A percentile compares a stretch with the other conserved stretches of the same genome.
These are phyloP conservation scores for Rhizopus stolonifer DNA, from an alignment of 371 early-diverging fungal species.

Conservation along the genomic window DNA sequence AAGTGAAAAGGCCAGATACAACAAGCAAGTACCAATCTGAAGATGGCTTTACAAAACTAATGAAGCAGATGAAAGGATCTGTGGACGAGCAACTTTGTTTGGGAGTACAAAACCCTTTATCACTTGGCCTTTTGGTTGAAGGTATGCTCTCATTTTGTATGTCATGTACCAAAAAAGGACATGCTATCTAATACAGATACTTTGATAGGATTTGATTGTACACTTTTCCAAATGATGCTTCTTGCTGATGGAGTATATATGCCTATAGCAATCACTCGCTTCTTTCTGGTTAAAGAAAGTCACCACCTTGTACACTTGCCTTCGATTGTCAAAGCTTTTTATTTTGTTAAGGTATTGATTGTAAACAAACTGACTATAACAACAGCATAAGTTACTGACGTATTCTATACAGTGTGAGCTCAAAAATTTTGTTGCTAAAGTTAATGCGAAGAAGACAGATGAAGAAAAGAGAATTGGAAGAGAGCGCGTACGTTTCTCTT, in stretches of 20 bases:
- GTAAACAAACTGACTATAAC: constrained; percentile 9
- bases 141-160: constrained; percentile 18
- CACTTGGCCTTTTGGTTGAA: constrained; percentile 19
- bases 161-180: constrained; percentile 8
- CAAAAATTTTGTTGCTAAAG: constrained; percentile 17
- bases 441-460: constrained; percentile 8
- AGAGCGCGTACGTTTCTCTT: constrained; percentile 15
- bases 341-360: constrained; percentile 5
- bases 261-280: constrained; percentile 17
- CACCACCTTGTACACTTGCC: constrained; percentile 1
- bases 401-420: constrained; percentile 22
- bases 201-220: constrained; percentile 2
- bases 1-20: constrained; percentile 3
- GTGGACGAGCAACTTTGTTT: constrained; percentile 13
- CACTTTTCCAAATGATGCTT: constrained; percentile 1
- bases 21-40: constrained; percentile 8
- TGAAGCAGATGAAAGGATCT: constrained; percentile 12
- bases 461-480: constrained; percentile 16
- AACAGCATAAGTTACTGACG: constrained; percentile 18
- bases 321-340: constrained; percentile 4
- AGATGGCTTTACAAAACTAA: constrained; percentile 6
- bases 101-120: constrained; percentile 13
- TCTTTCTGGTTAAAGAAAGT: constrained; percentile 2
- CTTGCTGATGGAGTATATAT: constrained; percentile 12
- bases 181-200: constrained; percentile 1